Conservation (phyloP, 225 moss, liverwort and hornwort species). For the Marchantia polymorpha region DNA sequence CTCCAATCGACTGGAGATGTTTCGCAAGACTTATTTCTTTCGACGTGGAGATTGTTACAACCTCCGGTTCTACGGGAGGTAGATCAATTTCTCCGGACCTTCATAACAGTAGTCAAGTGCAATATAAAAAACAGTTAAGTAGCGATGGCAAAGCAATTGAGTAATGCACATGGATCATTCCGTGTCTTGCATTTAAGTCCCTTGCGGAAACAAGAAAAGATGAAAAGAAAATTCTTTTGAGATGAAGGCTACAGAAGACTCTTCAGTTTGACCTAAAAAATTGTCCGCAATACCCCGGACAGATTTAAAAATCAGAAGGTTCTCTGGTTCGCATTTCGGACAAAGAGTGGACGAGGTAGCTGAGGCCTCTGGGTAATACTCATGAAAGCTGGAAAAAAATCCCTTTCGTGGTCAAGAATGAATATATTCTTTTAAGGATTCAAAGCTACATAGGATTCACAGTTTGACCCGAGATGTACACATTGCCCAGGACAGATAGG, state of each 20-base stretch:
- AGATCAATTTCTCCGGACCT: slow-evolving; percentile 65
- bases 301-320: no score
- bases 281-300: not conserved
- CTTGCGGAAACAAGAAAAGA: not conserved
- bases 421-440: no score
- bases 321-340: no score
- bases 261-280: not conserved
- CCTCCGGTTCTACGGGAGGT: slow-evolving; percentile 70
- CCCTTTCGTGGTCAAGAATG: no score
- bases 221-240: not conserved
- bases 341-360: no score
- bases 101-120: not conserved
- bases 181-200: not conserved
- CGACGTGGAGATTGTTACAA: slow-evolving; percentile 67
- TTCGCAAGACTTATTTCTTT: slow-evolving; percentile 70
- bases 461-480: no score
- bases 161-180: not conserved
- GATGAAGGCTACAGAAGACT: not conserved
- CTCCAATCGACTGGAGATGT: slow-evolving; percentile 80
- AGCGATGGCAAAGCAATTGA: not conserved
- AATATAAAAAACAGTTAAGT: not conserved
- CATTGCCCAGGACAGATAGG: no score
- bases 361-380: no score
- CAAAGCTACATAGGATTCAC: no score
- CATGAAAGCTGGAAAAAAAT: no score